A percentile compares a stretch with the other conserved stretches of the same genome.
phyloP scores from a whole-genome alignment of 2,329 filamentous ascomycete genomes.

The Alternaria metachromatica region DNA sequence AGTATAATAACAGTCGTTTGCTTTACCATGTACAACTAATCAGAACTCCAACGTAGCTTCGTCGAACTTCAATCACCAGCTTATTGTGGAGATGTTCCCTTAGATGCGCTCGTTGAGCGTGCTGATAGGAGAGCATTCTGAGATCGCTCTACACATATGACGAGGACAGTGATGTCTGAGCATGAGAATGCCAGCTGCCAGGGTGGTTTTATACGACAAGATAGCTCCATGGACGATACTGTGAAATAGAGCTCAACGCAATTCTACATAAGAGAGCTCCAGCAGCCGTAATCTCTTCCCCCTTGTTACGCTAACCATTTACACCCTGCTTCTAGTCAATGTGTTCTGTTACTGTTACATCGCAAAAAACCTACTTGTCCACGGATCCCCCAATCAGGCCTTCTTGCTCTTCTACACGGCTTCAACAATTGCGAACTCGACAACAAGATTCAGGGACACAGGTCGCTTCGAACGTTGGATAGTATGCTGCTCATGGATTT shows the following conservation, averaged over 20 bases:
- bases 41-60: background rate
- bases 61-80: background rate
- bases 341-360: background rate
- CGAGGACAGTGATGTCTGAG: background rate
- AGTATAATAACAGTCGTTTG: background rate
- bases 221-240: background rate
- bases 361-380: background rate
- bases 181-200: background rate
- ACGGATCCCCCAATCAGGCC: background rate
- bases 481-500: background rate
- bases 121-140: background rate
- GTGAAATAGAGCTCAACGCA: background rate
- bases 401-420: background rate
- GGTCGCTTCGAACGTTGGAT: background rate
- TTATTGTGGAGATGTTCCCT: background rate
- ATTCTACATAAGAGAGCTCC: background rate
- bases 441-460: background rate
- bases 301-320: background rate
- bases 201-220: background rate
- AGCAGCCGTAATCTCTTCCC: background rate
- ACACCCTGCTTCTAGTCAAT: background rate
- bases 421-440: background rate
- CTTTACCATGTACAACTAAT: background rate
- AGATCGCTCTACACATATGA: background rate
- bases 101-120: background rate